Conservation (phyloP, 768 basidiomycete species). For the Boletus rubescentipes region DNA sequence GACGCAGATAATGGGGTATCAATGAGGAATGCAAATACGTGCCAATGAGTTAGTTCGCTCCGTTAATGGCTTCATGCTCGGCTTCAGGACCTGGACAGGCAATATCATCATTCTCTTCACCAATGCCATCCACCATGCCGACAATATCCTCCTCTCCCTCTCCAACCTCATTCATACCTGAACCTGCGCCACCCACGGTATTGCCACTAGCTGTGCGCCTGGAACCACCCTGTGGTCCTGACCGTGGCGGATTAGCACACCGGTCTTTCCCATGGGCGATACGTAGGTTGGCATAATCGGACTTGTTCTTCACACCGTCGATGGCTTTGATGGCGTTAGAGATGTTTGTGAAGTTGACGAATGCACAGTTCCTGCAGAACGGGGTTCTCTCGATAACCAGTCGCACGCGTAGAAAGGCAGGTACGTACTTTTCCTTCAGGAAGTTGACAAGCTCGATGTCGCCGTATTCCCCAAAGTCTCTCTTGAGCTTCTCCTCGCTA, state of each 20-base stretch:
- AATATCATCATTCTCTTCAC: conserved; percentile 26
- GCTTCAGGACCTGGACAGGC: conserved; percentile 31
- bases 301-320: conserved; percentile 87
- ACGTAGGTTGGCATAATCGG: conserved; percentile 85
- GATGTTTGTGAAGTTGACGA: conserved; percentile 94
- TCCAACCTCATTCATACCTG: conserved; percentile 13
- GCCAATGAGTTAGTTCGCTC: conserved; percentile 20
- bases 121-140: conserved; percentile 22
- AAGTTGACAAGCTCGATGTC: conserved; percentile 98
- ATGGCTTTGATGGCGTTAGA: conserved; percentile 98
- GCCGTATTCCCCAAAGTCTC: conserved; percentile 94
- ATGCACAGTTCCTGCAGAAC: conserved; percentile 79
- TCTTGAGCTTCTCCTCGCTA: conserved; percentile 83
- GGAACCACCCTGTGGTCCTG: conserved; percentile 70
- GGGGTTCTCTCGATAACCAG: neutral
- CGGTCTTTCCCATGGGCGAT: conserved; percentile 96
- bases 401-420: conserved; percentile 27
- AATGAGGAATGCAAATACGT: conserved; percentile 28
- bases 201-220: conserved; percentile 49
- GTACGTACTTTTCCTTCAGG: conserved; percentile 84
- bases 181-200: conserved; percentile 19
- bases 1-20: conserved; percentile 33
- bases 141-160: conserved; percentile 28
- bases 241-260: conserved; percentile 89
- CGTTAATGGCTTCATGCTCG: conserved; percentile 26